phyloP scores from a whole-genome alignment of 257 asterid species.

The Ocimum tenuiflorum region DNA sequence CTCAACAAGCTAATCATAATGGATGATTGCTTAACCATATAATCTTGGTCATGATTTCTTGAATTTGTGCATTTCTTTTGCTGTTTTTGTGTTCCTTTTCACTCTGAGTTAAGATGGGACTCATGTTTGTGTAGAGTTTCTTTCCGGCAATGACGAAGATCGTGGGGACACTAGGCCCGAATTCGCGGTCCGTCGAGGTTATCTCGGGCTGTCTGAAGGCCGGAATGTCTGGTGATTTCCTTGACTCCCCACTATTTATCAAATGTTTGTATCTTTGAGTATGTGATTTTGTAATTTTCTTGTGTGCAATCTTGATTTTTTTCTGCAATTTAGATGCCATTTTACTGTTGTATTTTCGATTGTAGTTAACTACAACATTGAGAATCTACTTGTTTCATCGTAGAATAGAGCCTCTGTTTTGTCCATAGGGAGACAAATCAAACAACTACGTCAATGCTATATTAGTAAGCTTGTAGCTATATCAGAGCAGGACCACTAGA shows the following conservation, averaged over 20 bases:
- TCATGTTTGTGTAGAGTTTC: conserved; percentile 44
- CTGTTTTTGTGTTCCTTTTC: background rate
- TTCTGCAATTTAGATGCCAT: background rate
- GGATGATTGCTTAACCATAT: no score
- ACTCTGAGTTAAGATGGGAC: background rate
- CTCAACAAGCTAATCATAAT: no score
- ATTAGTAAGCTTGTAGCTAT: no score
- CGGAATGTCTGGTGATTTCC: conserved; percentile 81
- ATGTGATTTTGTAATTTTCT: background rate
- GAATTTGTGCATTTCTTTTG: background rate
- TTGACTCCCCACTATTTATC: background rate
- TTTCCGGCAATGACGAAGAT: conserved; percentile 93
- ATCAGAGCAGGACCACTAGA: no score
- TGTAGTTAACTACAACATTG: no score
- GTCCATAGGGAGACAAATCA: background rate
- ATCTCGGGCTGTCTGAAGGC: conserved; percentile 75
- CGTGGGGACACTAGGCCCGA: conserved; percentile 81
- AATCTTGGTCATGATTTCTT: background rate
- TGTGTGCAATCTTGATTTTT: background rate
- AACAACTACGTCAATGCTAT: background rate
- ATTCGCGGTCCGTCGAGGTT: conserved; percentile 66
- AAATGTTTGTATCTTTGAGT: background rate
- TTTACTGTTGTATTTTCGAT: no score
- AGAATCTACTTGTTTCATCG: background rate
- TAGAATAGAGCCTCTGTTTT: background rate